Percentiles rank a stretch among this genome's conserved stretches.
Evolutionary conservation across 2,329 filamentous ascomycete genomes (phyloP).

Genomic region (Zelopaecilomyces penicillatus): DNA sequence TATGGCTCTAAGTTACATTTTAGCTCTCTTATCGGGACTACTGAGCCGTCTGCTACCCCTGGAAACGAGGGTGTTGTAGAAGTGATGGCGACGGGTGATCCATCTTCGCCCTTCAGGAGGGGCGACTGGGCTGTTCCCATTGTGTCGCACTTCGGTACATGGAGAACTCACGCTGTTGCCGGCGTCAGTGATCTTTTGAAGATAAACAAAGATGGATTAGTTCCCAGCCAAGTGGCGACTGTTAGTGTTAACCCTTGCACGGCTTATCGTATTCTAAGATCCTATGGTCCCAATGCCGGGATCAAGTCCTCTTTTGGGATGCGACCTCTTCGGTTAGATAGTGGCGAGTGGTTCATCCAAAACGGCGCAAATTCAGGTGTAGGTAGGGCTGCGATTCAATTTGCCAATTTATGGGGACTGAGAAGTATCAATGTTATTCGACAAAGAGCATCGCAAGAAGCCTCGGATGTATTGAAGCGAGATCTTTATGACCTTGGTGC

Average conservation of each 20-base stretch:
- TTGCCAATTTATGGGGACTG: slow-evolving; percentile 77
- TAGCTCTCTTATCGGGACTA: slow-evolving; percentile 65
- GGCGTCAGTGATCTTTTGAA: slow-evolving; percentile 50
- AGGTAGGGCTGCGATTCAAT: slow-evolving; percentile 81
- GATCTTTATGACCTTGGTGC: slow-evolving; percentile 49
- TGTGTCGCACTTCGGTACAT: slow-evolving; percentile 77
- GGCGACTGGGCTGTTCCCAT: slow-evolving; percentile 96
- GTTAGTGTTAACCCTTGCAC: slow-evolving; percentile 90
- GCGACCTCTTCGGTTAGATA: slow-evolving; percentile 34
- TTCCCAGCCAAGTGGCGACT: slow-evolving; percentile 71
- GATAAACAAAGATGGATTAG: slow-evolving; percentile 64
- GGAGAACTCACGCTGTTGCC: slow-evolving; percentile 83
- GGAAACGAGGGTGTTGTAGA: slow-evolving; percentile 95
- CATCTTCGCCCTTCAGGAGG: slow-evolving; percentile 45
- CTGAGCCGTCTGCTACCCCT: slow-evolving; percentile 65
- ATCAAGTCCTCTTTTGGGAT: slow-evolving; percentile 38
- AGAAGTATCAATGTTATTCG: slow-evolving; percentile 86
- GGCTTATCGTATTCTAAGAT: slow-evolving; percentile 84
- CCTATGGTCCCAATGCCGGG: slow-evolving; percentile 53
- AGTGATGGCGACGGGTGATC: slow-evolving; percentile 61
- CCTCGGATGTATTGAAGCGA: slow-evolving; percentile 50
- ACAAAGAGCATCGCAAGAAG: slow-evolving; percentile 54
- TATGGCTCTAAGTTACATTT: slow-evolving; percentile 83
- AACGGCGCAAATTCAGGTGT: slow-evolving; percentile 95
- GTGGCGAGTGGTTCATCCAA: slow-evolving; percentile 86